Percentiles rank a stretch among this genome's conserved stretches.
phyloP scores from a whole-genome alignment of 2,329 filamentous ascomycete genomes.

The Aspergillus hortae region DNA sequence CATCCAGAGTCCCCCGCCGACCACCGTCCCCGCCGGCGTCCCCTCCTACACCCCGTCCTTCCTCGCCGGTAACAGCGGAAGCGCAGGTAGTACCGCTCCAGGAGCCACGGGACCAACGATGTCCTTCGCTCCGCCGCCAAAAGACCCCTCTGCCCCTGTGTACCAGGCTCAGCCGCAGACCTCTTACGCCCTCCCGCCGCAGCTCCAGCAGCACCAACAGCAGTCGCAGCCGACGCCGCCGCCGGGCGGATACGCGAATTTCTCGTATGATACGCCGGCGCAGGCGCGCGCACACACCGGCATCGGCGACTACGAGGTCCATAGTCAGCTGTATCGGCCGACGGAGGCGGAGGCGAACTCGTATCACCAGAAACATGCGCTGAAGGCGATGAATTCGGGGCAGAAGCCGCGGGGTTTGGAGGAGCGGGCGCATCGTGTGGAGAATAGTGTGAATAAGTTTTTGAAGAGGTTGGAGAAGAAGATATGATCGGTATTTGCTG shows the following conservation, averaged over 20 bases:
- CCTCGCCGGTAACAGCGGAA: conserved; percentile 10
- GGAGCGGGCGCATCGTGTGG: conserved; percentile 35
- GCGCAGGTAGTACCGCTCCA: conserved; percentile 13
- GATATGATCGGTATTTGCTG: conserved; percentile 13
- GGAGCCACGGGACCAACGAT: conserved; percentile 14
- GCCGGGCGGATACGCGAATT: conserved; percentile 39
- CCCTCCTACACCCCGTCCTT: conserved; percentile 28
- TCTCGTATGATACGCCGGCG: conserved; percentile 38
- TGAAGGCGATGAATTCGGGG: conserved; percentile 29
- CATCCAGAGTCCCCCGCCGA: conserved; percentile 13
- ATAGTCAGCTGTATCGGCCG: conserved; percentile 46
- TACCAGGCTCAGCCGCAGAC: conserved; percentile 27
- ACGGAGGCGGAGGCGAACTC: conserved; percentile 40
- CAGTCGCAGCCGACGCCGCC: conserved; percentile 21
- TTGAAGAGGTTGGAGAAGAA: conserved; percentile 46
- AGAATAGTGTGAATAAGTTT: conserved; percentile 43
- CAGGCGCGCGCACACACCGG: conserved; percentile 11
- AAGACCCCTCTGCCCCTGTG: conserved; percentile 34
- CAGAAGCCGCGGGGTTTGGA: conserved; percentile 36
- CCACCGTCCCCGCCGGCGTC: conserved; percentile 21
- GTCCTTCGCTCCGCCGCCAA: conserved; percentile 31
- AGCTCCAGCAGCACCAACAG: conserved; percentile 8
- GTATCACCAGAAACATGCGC: conserved; percentile 33
- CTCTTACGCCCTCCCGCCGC: conserved; percentile 18
- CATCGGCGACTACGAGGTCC: conserved; percentile 39